phyloP scores from a whole-genome alignment of 768 basidiomycete species.

The Asterophora lycoperdoides region DNA sequence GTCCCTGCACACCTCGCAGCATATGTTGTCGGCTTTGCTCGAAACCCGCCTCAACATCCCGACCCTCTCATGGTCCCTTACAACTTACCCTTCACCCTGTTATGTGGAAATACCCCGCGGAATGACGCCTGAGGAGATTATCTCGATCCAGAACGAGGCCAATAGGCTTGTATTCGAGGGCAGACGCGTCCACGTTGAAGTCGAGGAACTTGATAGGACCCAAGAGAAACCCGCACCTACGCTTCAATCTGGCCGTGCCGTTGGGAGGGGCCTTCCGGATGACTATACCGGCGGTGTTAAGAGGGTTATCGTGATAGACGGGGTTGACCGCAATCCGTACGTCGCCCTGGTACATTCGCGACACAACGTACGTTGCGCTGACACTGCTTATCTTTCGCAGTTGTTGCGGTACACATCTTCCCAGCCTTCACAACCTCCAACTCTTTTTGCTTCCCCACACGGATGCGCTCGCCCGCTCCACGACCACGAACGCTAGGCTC shows the following conservation, averaged over 20 bases:
- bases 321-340: conserved; percentile 76
- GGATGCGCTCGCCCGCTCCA: conserved; percentile 58
- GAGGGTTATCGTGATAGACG: conserved; percentile 80
- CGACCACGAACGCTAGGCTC: conserved; percentile 62
- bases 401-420: conserved; percentile 83
- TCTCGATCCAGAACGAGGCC: conserved; percentile 53
- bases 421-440: conserved; percentile 69
- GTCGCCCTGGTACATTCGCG: conserved; percentile 20
- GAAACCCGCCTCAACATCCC: conserved; percentile 59
- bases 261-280: conserved; percentile 57
- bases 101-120: conserved; percentile 75
- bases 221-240: conserved; percentile 30
- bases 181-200: conserved; percentile 65
- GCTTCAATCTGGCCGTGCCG: conserved; percentile 44
- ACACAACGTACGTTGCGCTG: conserved; percentile 12
- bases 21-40: conserved; percentile 76
- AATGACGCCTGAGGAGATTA: conserved; percentile 61
- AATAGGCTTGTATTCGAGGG: conserved; percentile 71
- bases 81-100: conserved; percentile 59
- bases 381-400: conserved; percentile 28
- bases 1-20: conserved; percentile 84
- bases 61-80: conserved; percentile 82
- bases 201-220: conserved; percentile 54
- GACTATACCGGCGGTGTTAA: conserved; percentile 76
- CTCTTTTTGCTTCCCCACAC: conserved; percentile 69